Conservation (phyloP, 179 eudicot genomes). For the Corrigiola litoralis region DNA sequence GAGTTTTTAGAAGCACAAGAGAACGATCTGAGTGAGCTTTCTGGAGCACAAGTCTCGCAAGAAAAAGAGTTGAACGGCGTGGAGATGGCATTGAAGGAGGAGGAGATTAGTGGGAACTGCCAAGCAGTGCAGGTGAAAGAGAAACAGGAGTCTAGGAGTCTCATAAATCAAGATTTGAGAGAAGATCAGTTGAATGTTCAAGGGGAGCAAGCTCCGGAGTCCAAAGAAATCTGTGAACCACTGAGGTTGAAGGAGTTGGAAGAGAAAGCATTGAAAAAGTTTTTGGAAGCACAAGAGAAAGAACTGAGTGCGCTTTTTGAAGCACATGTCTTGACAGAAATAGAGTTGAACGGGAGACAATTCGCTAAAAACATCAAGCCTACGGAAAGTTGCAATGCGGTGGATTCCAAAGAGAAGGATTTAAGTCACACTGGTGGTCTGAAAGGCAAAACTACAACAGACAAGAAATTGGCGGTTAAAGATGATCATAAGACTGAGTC, state of each 20-base stretch:
- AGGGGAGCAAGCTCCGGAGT: too few species aligned
- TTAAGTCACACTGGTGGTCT: too few species aligned
- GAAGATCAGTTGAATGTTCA: conserved; percentile 3
- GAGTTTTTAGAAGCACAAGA: too few species aligned
- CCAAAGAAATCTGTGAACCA: too few species aligned
- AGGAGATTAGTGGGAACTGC: conserved; percentile 1
- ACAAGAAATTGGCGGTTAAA: not conserved
- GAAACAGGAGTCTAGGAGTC: not conserved
- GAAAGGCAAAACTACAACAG: too few species aligned
- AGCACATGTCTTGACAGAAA: not conserved
- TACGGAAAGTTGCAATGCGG: too few species aligned
- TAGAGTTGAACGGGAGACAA: not conserved
- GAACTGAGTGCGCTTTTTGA: not conserved
- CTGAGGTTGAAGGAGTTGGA: not conserved
- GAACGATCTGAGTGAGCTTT: too few species aligned
- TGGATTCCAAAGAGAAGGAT: not conserved
- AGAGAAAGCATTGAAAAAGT: not conserved
- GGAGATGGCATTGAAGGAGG: conserved; percentile 12
- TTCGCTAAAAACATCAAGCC: too few species aligned
- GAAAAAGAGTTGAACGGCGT: too few species aligned
- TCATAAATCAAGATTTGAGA: not conserved
- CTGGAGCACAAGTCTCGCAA: too few species aligned
- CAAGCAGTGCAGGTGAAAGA: not conserved
- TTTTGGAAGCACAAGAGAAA: not conserved
- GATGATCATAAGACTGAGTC: not conserved